phyloP scores from a whole-genome alignment of 2,329 filamentous ascomycete genomes.

The Herpomyces periplanetae region DNA sequence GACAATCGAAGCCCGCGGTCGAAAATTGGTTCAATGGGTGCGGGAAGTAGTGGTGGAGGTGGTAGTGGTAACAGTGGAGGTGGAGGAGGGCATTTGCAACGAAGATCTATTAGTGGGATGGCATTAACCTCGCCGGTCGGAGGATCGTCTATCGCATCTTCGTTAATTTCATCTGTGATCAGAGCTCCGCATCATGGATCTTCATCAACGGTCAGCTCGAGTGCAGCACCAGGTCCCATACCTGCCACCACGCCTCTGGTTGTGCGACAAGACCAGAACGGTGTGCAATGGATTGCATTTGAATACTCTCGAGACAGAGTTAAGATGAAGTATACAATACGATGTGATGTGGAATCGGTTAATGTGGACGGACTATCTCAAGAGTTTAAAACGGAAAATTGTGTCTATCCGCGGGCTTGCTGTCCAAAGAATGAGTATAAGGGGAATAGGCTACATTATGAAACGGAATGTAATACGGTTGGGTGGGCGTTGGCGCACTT shows the following conservation, averaged over 20 bases:
- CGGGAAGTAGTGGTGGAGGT: no score
- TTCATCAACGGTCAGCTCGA: no score
- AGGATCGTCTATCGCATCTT: no score
- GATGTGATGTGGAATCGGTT: constrained; percentile 86
- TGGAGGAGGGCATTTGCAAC: no score
- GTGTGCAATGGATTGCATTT: constrained; percentile 93
- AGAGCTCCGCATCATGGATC: no score
- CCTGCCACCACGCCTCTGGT: constrained; percentile 81
- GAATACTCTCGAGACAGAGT: constrained; percentile 87
- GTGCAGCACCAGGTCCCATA: constrained; percentile 78
- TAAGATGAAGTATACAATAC: constrained; percentile 98
- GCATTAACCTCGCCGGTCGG: no score
- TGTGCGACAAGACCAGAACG: constrained; percentile 72
- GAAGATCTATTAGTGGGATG: no score
- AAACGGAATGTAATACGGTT: constrained; percentile 96
- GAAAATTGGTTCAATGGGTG: no score
- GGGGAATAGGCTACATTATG: constrained; percentile 74
- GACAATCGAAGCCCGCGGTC: no score
- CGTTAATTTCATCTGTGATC: no score
- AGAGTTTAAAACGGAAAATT: constrained; percentile 94
- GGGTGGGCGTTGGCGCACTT: constrained; percentile 90
- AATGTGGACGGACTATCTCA: constrained; percentile 44
- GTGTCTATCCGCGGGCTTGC: constrained; percentile 80
- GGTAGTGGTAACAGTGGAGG: no score
- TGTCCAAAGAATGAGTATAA: constrained; percentile 84